Base-by-base conservation (phyloP, 768 basidiomycete genomes). In the Agaricus bisporus region DNA sequence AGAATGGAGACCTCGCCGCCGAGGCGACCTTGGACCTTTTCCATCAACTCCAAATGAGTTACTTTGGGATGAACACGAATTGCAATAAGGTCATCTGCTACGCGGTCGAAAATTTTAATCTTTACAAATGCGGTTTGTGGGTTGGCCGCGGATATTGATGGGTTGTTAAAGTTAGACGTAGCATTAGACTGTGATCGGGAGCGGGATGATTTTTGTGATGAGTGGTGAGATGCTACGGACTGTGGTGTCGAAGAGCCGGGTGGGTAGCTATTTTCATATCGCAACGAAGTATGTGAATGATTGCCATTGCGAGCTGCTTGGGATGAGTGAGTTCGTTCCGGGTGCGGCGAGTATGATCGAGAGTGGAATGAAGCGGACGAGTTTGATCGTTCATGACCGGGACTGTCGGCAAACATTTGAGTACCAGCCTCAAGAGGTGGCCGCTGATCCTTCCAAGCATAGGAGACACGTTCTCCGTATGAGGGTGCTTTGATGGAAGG, bases 61-160 rank as follows among this genome's bases (percentile, higher is more conserved):
- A 98, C 94, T 48, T 79, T 82, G 20, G 97, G 97, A 64, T 95
- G 94, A 26, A 98, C 95, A 12, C 97, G 85, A 52, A 98, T 97
- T 4, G 97, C 97, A 58, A 98, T 93, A 51, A 98, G 73, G 67
- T 99, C 97, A 64, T 98, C 95, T 22, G 92, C 86, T 52, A 86
- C 77, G 37, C 90, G 82, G 70, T 97, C 91, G 66, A 97, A 97
- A 42, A 99, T 92, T 72, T 99, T 99, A 73, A 99, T 97, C 73
- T 98, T 99, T 60, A 98, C 80, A 70, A 94, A 98, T 20, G 95
- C 89, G 12, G 85, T 83, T 63, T 90, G 86, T 5, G 85, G 82
- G 58, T 88, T 89, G 42, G 78, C 79, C 15, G 85, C 81, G 47
- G 89, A 91, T 61, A 91, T 87, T 18, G 84, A 75, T 10, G 88